phyloP scores from a whole-genome alignment of 306 rosid species.

The Hippophae tibetana region DNA sequence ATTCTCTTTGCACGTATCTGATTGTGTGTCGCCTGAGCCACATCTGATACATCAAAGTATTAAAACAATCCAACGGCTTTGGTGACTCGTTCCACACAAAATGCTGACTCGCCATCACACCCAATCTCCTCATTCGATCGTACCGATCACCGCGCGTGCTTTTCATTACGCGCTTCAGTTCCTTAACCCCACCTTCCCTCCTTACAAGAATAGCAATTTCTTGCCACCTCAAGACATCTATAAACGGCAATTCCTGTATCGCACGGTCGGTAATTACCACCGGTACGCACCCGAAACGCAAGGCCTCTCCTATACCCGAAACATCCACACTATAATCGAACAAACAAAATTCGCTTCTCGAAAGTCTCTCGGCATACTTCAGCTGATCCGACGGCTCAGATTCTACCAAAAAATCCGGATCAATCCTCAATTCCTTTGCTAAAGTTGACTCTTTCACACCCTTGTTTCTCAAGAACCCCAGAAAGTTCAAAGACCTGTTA shows the following conservation, averaged over 20 bases:
- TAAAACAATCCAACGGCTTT: conserved; percentile 51
- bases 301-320: conserved; percentile 45
- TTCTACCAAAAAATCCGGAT: conserved; percentile 26
- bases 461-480: conserved; percentile 21
- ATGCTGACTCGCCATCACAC: conserved; percentile 47
- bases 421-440: conserved; percentile 19
- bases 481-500: background rate
- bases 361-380: conserved; percentile 14
- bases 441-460: conserved; percentile 17
- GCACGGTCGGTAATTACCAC: conserved; percentile 39
- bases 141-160: conserved; percentile 22
- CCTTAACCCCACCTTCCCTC: conserved; percentile 8
- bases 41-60: conserved; percentile 57
- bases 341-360: conserved; percentile 40
- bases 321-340: conserved; percentile 30
- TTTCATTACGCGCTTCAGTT: conserved; percentile 22
- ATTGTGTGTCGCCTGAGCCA: conserved; percentile 68
- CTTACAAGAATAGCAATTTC: conserved; percentile 44
- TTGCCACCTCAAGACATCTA: conserved; percentile 69
- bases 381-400: conserved; percentile 22
- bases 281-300: conserved; percentile 55
- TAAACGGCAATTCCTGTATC: conserved; percentile 51
- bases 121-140: conserved; percentile 25
- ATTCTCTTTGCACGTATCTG: conserved; percentile 32
- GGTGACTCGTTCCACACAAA: conserved; percentile 53